Evolutionary conservation across 352 stramenopile genomes (phyloP).

Genomic region (Globisporangium canariense): DNA sequence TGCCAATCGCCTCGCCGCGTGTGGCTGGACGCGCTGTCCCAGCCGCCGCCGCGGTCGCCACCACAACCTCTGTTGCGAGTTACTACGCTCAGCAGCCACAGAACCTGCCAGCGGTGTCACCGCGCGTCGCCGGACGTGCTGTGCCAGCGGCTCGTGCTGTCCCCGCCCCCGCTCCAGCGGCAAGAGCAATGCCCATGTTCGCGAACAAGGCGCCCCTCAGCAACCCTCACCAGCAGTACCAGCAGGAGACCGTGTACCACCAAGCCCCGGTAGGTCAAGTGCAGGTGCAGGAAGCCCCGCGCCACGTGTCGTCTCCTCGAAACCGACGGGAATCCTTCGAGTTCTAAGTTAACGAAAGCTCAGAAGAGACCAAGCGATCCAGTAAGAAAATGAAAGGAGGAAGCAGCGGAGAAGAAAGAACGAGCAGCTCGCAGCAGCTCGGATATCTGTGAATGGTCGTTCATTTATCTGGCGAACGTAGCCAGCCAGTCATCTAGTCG

Average conservation of each 20-base stretch:
- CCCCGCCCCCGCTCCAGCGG: neutral
- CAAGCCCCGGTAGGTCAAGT: neutral
- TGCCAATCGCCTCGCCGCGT: conserved; percentile 34
- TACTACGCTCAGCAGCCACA: conserved; percentile 5
- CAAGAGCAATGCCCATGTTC: conserved; percentile 15
- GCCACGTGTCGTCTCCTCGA: conserved; percentile 25
- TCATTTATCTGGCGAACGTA: conserved; percentile 8
- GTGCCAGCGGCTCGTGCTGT: conserved; percentile 29
- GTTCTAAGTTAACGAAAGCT: conserved; percentile 20
- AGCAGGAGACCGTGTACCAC: neutral
- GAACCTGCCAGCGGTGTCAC: conserved; percentile 8
- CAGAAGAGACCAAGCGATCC: neutral
- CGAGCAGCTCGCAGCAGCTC: conserved; percentile 1
- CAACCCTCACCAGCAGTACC: neutral
- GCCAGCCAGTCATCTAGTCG: neutral
- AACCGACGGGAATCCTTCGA: conserved; percentile 37
- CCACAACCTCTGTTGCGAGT: conserved; percentile 4
- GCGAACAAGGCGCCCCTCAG: conserved; percentile 12
- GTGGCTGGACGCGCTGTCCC: conserved; percentile 44
- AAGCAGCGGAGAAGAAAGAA: conserved; percentile 1
- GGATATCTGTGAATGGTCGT: conserved; percentile 9
- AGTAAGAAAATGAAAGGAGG: neutral
- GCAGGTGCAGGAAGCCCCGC: conserved; percentile 9
- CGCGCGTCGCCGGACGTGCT: conserved; percentile 34
- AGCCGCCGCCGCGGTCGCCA: conserved; percentile 5